A percentile compares a stretch with the other conserved stretches of the same genome.
phyloP scores from a whole-genome alignment of 2,329 filamentous ascomycete genomes.

The Fusarium sp. region DNA sequence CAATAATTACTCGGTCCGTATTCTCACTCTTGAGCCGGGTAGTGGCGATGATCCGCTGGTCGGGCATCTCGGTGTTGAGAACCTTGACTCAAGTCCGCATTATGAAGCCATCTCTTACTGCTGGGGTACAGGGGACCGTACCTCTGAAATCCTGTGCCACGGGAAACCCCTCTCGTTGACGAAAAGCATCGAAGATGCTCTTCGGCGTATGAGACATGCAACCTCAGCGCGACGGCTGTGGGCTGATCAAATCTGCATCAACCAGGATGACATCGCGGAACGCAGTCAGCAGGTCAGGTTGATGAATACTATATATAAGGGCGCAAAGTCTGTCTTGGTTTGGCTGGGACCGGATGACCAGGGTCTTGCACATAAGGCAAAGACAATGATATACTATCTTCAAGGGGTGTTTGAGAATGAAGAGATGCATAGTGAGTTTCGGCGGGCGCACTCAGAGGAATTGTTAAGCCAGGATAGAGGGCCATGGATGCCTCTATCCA shows the following conservation, averaged over 20 bases:
- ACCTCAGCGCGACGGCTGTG: conserved; percentile 51
- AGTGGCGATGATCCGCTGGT: conserved; percentile 47
- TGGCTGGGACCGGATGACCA: conserved; percentile 54
- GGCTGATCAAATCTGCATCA: conserved; percentile 59
- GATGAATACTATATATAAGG: conserved; percentile 56
- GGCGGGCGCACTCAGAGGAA: conserved; percentile 50
- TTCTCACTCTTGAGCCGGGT: conserved; percentile 52
- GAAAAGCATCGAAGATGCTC: conserved; percentile 50
- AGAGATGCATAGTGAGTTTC: conserved; percentile 48
- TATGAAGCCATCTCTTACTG: conserved; percentile 56
- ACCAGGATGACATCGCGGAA: conserved; percentile 55
- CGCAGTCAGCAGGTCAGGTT: conserved; percentile 55
- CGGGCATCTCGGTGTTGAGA: conserved; percentile 46
- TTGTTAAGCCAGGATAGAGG: conserved; percentile 47
- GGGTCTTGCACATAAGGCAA: conserved; percentile 48
- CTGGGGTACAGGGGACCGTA: conserved; percentile 50
- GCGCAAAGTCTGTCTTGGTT: conserved; percentile 52
- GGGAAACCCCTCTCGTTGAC: conserved; percentile 48
- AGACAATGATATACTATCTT: conserved; percentile 48
- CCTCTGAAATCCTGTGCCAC: conserved; percentile 43
- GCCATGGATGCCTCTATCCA: conserved; percentile 52
- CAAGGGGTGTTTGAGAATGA: conserved; percentile 51
- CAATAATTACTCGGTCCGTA: conserved; percentile 47
- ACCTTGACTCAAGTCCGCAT: conserved; percentile 39
- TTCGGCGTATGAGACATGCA: conserved; percentile 48